Evolutionary conservation across 805 yeast species (phyloP), one percentile per base, ranked within the genome.

Genomic region (Danielia oregonensis): DNA sequence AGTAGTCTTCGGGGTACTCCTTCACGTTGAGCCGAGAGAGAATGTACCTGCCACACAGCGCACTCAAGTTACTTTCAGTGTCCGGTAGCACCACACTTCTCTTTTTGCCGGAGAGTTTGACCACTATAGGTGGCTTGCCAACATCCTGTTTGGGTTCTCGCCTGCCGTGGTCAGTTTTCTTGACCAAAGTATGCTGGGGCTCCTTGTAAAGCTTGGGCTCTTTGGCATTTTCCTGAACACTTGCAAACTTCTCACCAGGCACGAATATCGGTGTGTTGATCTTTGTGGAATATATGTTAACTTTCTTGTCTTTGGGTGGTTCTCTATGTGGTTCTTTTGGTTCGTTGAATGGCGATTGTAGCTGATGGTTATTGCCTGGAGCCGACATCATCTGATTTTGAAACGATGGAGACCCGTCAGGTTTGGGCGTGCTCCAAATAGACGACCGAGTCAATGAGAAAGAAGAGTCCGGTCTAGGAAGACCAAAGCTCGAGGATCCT

Each of bases 1-100:
- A 56, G 41, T 50, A 53, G 17, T 49, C 52, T 26, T 52, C 57
- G 16, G 38, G 32, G 29, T 46, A 48, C 19, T 40, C 25, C 18
- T 28, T 33, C 12, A 13, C 17, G n/a, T 15, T 11, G 6, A 32
- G 13, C 15, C n/a, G 13, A 11, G 21, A 10, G 17, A 21, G 29
- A n/a, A 26, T 13, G 10, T 26, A 23, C 17, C 14, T 19, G 18
- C 10, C 37, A 16, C 21, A 26, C 17, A 26, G 17, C 17, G 16
- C 6, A 7, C 17, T 14, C 17, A 14, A 17, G n/a, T n/a, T n/a
- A n/a, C n/a, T n/a, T 22, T 18, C 14, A 12, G 13, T 14, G 11
- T 9, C n/a, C 3, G 17, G 13, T 16, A 5, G 24, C 10, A 4
- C 13, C 6, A 13, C 13, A 4, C 15, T n/a, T 8, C 17, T 5